Base-by-base conservation (phyloP, 768 basidiomycete genomes). In the Psilocybe cyanescens region DNA sequence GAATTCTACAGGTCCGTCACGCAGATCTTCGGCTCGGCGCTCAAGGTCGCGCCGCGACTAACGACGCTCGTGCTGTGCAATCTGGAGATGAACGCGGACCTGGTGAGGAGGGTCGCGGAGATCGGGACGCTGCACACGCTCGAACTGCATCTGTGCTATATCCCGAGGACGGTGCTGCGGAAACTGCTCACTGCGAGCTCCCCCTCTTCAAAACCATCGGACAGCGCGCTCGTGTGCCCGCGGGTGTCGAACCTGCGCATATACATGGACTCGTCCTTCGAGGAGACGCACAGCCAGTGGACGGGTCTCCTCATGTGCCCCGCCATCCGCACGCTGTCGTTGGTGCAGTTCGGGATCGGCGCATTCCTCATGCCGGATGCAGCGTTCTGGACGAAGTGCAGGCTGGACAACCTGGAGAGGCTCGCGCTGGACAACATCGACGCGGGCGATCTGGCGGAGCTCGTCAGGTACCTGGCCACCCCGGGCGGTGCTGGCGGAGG, bases 211-310 rank as follows among this genome's bases (percentile, higher is more conserved):
- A 11, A 1, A 35, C 11, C 3, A 6, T 35, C 2, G 7, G 33
- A 35, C n/a, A 24, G 47, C 9, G 2, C 57, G 14, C 49, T 61
- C 9, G 19, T 53, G 11, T 71, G 60, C 45, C 35, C 58, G 7
- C 57, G 56, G 9, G 60, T 70, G 39, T 50, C 66, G 8, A 71
- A 67, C 33, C 57, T 68, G 12, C 60, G 62, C 35, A 62, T 69
- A 50, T 58, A 56, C 35, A 67, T 70, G 67, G 68, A 71, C 51
- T 64, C 67, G 19, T 66, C 62, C 19, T 68, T 65, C 30, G 46
- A 47, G 9, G 69, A 67, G 19, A 70, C 71, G 4, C 63, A 65
- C 19, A 67, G 61, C 39, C 67, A 66, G 41, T 72, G 71, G 72
- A 62, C 65, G 31, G 48, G 58, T 8, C 67, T 70, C 35, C 55